phyloP scores from a whole-genome alignment of 345 rosid species.

The Anastatica hierochuntica region DNA sequence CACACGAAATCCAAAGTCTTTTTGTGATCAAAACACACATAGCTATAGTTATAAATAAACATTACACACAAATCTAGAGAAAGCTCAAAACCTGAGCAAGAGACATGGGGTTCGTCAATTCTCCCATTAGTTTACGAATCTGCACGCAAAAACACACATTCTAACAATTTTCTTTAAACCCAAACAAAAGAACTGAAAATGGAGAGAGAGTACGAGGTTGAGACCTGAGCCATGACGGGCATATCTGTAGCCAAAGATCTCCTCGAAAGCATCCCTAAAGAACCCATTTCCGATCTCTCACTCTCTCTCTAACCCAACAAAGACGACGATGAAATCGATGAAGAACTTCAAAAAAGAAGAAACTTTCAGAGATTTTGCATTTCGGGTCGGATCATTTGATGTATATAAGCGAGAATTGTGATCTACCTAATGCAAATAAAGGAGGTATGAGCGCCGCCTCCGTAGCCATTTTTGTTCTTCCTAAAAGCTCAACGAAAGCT shows the following conservation, averaged over 20 bases:
- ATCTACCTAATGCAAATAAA: background rate
- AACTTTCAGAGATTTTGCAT: background rate
- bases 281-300: conserved; percentile 81
- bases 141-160: conserved; percentile 33
- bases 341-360: background rate
- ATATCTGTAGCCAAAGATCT: conserved; percentile 72
- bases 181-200: too few species aligned
- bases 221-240: conserved; percentile 86
- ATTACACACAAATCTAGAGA: background rate
- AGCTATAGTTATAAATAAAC: too few species aligned
- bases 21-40: too few species aligned
- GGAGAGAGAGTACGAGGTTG: background rate
- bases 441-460: background rate
- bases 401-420: too few species aligned
- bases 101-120: conserved; percentile 55
- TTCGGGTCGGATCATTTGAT: background rate
- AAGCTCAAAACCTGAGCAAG: conserved; percentile 69
- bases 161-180: background rate
- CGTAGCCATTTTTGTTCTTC: too few species aligned
- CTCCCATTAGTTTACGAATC: conserved; percentile 73
- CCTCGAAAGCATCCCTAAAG: conserved; percentile 61
- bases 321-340: too few species aligned
- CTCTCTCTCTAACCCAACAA: background rate
- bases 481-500: too few species aligned
- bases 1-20: too few species aligned